A percentile compares a stretch with the other conserved stretches of the same genome.
phyloP scores from a whole-genome alignment of 1,284 basidiomycete genomes.

The Marasmius sp. region DNA sequence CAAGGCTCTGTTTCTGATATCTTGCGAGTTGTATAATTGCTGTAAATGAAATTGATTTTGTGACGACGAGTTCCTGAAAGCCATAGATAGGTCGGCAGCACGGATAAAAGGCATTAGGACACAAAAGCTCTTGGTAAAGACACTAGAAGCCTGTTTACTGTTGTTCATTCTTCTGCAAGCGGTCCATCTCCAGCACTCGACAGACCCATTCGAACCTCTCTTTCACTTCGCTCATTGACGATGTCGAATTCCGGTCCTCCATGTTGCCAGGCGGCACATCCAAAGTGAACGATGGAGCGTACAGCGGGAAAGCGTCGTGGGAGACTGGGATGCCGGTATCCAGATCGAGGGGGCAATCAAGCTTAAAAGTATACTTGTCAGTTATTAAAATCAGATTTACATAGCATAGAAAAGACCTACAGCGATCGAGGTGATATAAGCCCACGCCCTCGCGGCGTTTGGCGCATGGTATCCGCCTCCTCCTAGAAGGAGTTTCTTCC shows the following conservation, averaged over 20 bases:
- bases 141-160: too few relatives aligned
- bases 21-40: too few relatives aligned
- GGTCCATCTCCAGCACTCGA: constrained; percentile 1
- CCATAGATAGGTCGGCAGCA: too few relatives aligned
- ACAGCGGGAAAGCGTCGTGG: constrained; percentile 66
- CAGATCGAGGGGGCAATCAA: constrained; percentile 49
- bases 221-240: constrained; percentile 45
- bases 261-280: constrained; percentile 73
- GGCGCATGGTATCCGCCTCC: constrained; percentile 81
- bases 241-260: constrained; percentile 67
- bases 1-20: too few relatives aligned
- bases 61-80: too few relatives aligned
- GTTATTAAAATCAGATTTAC: background rate
- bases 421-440: constrained; percentile 74
- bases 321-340: constrained; percentile 69
- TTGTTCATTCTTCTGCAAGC: background rate
- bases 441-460: constrained; percentile 85
- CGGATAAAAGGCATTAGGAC: too few relatives aligned
- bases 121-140: too few relatives aligned
- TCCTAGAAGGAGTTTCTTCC: constrained; percentile 64
- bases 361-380: constrained; percentile 33
- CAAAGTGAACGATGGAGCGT: constrained; percentile 78
- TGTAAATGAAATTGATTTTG: too few relatives aligned
- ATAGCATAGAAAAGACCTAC: constrained; percentile 39
- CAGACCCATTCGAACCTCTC: constrained; percentile 6